These are phyloP conservation scores for Gonapodya sp. DNA, from an alignment of 192 early-diverging fungal genomes.

Conservation along the genomic window DNA sequence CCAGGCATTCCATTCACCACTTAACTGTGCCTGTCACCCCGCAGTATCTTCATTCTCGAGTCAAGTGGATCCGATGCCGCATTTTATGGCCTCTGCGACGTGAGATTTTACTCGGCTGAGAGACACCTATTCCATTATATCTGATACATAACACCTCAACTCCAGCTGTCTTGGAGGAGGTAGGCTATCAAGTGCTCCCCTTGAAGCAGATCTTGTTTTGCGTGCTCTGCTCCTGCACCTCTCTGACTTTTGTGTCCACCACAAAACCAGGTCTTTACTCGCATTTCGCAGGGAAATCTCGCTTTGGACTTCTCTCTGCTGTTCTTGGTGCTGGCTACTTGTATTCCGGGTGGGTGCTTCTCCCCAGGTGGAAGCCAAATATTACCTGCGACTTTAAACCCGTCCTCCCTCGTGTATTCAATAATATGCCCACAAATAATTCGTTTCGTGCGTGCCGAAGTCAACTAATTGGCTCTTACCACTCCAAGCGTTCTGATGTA, in stretches of 20 bases:
- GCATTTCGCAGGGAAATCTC: not conserved
- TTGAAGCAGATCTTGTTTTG: too few relatives aligned
- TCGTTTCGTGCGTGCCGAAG: too few relatives aligned
- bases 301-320: not conserved
- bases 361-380: not conserved
- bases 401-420: not conserved
- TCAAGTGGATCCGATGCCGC: not conserved
- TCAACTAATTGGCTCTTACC: not conserved
- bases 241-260: too few relatives aligned
- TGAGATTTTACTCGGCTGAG: too few relatives aligned
- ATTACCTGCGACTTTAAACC: not conserved
- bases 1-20: too few relatives aligned
- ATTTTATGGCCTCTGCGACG: not conserved
- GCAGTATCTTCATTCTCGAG: not conserved
- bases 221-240: too few relatives aligned
- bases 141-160: too few relatives aligned
- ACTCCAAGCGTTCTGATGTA: not conserved
- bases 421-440: not conserved
- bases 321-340: not conserved
- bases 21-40: too few relatives aligned
- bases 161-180: not conserved
- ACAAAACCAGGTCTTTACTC: not conserved
- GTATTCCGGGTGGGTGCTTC: not conserved
- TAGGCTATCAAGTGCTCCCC: too few relatives aligned
- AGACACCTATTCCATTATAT: too few relatives aligned